Evolutionary conservation across 1,139 yeast species (phyloP), one percentile per base, ranked within the genome.

Genomic region (Candida sp.): DNA sequence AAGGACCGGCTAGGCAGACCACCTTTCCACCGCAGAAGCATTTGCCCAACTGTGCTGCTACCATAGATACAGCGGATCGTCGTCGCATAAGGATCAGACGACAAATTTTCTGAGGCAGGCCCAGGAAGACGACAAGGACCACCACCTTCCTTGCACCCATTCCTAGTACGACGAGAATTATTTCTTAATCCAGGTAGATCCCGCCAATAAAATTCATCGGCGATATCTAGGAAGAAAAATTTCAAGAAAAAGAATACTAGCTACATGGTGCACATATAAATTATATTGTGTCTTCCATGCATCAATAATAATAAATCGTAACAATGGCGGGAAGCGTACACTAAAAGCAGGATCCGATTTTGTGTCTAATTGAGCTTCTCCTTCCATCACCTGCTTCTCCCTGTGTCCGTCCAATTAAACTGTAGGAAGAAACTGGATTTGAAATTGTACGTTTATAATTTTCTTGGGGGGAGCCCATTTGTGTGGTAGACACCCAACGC

Each of bases 201-300:
- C 31, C 7, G 9, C 31, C 31, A 28, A 28, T 28, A 7, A 28
- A 28, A 28, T 28, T 28, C 31, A 28, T 17, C 17, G 17, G 17
- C 17, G 17, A 17, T 17, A 17, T 17, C 17, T 17, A 17, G 17
- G 17, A 17, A 17, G 17, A 17, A 17, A 17, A 17, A 17, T 17
- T 17, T 17, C 17, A 17, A 17, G 17, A 17, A 17, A 17, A 17
- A 17, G 17, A 17, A 17, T 17, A 17, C 17, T 17, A 17, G 17
- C 2, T 17, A 17, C 17, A 17, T 17, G 17, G 17, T 17, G 31
- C 2, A 28, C 31, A 28, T 28, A 28, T 8, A 28, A 28, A 7
- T 17, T 23, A 23, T 23, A 38, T 38, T 38, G 42, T 38, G 42
- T 25, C 42, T 38, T 38, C 42, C 42, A 38, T 37, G 41, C 41